Conservation (phyloP, 495 filamentous ascomycete genomes). For the Hypomontagnella monticulosa region DNA sequence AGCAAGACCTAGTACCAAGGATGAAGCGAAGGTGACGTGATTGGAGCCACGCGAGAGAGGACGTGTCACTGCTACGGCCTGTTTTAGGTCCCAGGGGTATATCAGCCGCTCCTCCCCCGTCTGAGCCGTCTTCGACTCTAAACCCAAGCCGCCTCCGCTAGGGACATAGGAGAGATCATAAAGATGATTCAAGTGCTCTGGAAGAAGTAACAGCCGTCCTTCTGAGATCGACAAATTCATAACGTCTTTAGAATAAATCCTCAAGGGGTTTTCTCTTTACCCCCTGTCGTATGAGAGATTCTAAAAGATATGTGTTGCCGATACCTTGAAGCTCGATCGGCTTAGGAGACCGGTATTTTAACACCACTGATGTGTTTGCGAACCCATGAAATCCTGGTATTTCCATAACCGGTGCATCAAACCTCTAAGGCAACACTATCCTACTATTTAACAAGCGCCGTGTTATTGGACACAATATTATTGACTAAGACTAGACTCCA, state of each 20-base stretch:
- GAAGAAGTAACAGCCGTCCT: slow-evolving; percentile 3
- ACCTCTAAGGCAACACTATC: slow-evolving; percentile 52
- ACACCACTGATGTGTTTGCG: slow-evolving; percentile 60
- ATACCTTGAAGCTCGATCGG: slow-evolving; percentile 67
- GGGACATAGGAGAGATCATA: slow-evolving; percentile 68
- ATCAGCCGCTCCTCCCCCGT: not conserved
- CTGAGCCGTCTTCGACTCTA: not conserved
- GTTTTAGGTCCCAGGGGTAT: slow-evolving; percentile 16
- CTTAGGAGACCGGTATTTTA: slow-evolving; percentile 64
- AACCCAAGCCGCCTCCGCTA: slow-evolving; percentile 66
- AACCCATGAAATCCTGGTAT: slow-evolving; percentile 53
- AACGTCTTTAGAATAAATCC: not conserved
- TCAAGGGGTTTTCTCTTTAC: slow-evolving; percentile 3
- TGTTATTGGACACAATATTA: slow-evolving; percentile 53
- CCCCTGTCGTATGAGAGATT: too few relatives aligned
- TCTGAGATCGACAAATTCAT: not conserved
- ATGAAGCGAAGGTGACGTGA: slow-evolving; percentile 55
- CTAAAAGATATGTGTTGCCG: slow-evolving; percentile 56
- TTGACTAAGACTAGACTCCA: slow-evolving; percentile 48
- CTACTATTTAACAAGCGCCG: not conserved
- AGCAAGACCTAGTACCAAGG: slow-evolving; percentile 41
- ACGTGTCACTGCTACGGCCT: slow-evolving; percentile 36
- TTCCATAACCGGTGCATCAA: slow-evolving; percentile 55
- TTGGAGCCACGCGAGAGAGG: slow-evolving; percentile 63
- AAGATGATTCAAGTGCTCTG: slow-evolving; percentile 71